These are phyloP conservation scores for Mycena vitilis DNA, from an alignment of 768 basidiomycete species.

Conservation along the genomic window DNA sequence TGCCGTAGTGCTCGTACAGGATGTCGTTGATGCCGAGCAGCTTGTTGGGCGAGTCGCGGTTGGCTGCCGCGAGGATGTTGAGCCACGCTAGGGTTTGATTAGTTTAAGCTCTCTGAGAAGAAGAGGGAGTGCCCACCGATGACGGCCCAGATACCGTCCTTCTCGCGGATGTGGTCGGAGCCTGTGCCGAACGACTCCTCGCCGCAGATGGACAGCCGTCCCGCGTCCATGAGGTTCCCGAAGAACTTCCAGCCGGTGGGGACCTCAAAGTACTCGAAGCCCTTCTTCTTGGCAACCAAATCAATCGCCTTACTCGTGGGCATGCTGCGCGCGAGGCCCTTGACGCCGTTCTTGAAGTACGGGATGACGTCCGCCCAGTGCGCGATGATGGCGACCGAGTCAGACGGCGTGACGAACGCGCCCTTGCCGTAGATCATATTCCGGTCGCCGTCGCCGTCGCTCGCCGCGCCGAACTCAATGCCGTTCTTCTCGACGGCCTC, in stretches of 20 bases:
- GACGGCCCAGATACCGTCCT: constrained; percentile 98
- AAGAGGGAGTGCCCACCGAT: constrained; percentile 68
- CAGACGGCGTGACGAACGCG: constrained; percentile 97
- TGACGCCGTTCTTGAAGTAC: constrained; percentile 93
- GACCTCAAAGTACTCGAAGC: constrained; percentile 93
- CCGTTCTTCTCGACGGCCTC: constrained; percentile 88
- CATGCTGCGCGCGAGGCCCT: constrained; percentile 97
- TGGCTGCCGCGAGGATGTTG: constrained; percentile 94
- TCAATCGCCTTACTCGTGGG: constrained; percentile 98
- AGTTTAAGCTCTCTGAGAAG: neutral
- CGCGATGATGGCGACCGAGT: constrained; percentile 98
- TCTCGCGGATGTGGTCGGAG: constrained; percentile 99
- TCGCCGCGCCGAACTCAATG: constrained; percentile 95
- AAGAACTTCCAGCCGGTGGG: constrained; percentile 99
- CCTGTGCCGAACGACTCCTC: constrained; percentile 99
- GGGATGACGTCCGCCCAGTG: constrained; percentile 95
- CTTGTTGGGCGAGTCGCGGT: constrained; percentile 78
- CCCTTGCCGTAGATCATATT: constrained; percentile 99
- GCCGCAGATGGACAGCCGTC: constrained; percentile 96
- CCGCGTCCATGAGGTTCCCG: constrained; percentile 99
- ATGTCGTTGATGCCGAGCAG: constrained; percentile 93
- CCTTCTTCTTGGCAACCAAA: constrained; percentile 93
- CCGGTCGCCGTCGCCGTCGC: constrained; percentile 96
- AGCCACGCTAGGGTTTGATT: constrained; percentile 80
- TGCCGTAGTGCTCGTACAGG: constrained; percentile 86